Conservation (phyloP, 2,329 filamentous ascomycete species). For the Fusarium pseudonygamai region DNA sequence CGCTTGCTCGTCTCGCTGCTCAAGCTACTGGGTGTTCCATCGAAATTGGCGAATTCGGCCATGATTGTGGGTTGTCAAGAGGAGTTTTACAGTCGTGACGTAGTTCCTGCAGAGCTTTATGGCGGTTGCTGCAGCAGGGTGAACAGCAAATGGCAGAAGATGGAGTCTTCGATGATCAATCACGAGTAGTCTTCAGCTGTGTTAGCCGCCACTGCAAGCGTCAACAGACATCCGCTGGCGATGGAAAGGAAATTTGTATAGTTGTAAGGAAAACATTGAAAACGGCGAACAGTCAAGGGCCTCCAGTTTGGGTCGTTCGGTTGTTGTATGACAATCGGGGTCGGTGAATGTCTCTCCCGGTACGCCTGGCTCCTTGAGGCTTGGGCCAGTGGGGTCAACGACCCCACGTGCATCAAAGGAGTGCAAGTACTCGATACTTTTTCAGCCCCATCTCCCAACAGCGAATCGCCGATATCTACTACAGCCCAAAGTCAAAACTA, state of each 20-base stretch:
- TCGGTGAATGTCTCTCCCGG: conserved; percentile 37
- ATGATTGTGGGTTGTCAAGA: conserved; percentile 30
- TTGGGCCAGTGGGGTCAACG: conserved; percentile 14
- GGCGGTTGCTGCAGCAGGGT: neutral
- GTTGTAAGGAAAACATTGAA: conserved; percentile 2
- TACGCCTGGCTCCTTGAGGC: conserved; percentile 22
- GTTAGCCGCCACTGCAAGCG: conserved; percentile 27
- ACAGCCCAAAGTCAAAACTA: neutral
- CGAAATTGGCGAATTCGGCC: conserved; percentile 43
- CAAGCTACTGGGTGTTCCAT: conserved; percentile 40
- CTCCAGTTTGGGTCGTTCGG: conserved; percentile 11
- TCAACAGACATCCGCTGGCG: conserved; percentile 15
- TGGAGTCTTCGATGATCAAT: conserved; percentile 5
- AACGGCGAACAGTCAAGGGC: conserved; percentile 13
- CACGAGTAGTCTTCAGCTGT: conserved; percentile 12
- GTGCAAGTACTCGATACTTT: conserved; percentile 11
- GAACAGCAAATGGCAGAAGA: conserved; percentile 4
- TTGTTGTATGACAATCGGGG: conserved; percentile 30
- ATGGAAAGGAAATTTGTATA: conserved; percentile 1
- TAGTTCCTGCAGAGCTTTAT: conserved; percentile 5
- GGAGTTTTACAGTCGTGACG: conserved; percentile 21
- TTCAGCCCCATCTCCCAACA: neutral
- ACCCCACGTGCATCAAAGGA: conserved; percentile 3
- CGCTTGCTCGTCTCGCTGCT: conserved; percentile 43
- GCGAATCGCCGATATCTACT: too few relatives aligned